phyloP scores from a whole-genome alignment of 73 alveolate species.

The Symbiodinium pilosum region DNA sequence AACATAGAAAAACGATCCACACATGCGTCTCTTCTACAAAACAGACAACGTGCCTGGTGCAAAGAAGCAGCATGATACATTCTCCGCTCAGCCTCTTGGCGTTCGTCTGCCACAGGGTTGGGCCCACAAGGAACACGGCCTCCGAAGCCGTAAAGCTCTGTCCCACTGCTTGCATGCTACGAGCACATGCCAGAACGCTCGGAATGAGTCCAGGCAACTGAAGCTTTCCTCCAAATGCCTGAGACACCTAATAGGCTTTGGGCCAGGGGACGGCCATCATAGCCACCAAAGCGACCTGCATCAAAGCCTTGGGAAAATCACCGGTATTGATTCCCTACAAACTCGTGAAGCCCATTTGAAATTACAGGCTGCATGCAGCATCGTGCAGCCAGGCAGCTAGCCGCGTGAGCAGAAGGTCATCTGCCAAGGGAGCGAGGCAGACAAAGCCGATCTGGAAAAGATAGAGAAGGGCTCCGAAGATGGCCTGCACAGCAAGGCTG shows the following conservation, averaged over 20 bases:
- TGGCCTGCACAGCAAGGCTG: constrained; percentile 1
- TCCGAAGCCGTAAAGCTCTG: not conserved
- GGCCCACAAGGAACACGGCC: constrained; percentile 66
- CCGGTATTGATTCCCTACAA: not conserved
- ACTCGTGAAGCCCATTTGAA: not conserved
- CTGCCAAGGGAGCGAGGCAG: constrained; percentile 80
- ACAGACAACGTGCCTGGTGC: not conserved
- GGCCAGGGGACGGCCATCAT: constrained; percentile 27
- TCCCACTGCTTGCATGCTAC: no score
- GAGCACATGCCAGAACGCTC: no score
- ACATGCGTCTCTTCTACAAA: no score
- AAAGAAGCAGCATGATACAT: not conserved
- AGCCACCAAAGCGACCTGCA: constrained; percentile 52
- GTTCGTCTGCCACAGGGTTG: constrained; percentile 31
- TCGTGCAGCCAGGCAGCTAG: not conserved
- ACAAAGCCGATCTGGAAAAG: constrained; percentile 55
- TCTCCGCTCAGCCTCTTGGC: not conserved
- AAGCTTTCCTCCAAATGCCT: no score
- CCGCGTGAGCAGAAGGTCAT: constrained; percentile 48
- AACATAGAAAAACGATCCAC: no score
- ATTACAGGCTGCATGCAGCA: not conserved
- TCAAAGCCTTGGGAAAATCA: constrained; percentile 19
- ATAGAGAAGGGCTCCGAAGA: constrained; percentile 46
- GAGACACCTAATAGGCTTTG: not conserved
- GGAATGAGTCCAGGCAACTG: no score